phyloP scores from a whole-genome alignment of 164 flowering plant species.

The Euptelea pleiosperma region DNA sequence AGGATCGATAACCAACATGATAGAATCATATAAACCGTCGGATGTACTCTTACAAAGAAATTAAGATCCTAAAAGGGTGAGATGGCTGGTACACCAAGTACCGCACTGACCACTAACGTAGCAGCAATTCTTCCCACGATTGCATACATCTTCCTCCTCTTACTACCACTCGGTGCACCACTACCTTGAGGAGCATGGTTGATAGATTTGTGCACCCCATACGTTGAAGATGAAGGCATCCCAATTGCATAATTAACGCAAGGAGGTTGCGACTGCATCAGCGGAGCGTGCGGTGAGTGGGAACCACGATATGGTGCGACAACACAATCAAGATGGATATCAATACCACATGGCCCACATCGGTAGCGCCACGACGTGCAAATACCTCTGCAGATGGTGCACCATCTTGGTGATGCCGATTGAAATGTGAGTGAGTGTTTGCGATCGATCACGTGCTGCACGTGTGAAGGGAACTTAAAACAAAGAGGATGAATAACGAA shows the following conservation, averaged over 20 bases:
- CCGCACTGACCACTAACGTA: background rate
- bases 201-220: too few species aligned
- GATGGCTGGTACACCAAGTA: conserved; percentile 4
- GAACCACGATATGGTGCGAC: background rate
- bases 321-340: conserved; percentile 6
- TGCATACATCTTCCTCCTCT: background rate
- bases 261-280: too few species aligned
- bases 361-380: conserved; percentile 7
- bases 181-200: too few species aligned
- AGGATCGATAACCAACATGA: too few species aligned
- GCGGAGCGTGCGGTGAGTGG: too few species aligned
- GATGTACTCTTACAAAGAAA: background rate
- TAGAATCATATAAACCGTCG: background rate
- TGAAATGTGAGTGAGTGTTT: conserved; percentile 5
- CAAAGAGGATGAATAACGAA: conserved; percentile 14
- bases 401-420: background rate
- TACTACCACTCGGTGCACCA: background rate
- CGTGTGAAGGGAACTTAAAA: conserved; percentile 10
- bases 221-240: too few species aligned
- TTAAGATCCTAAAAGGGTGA: background rate
- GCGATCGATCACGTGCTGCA: conserved; percentile 11
- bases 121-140: conserved; percentile 2
- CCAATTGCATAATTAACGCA: too few species aligned
- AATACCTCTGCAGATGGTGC: background rate
- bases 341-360: background rate